A percentile compares a stretch with the other conserved stretches of the same genome.
Evolutionary conservation across 2,329 filamentous ascomycete genomes (phyloP).

Genomic region (Beauveria brongniartii): DNA sequence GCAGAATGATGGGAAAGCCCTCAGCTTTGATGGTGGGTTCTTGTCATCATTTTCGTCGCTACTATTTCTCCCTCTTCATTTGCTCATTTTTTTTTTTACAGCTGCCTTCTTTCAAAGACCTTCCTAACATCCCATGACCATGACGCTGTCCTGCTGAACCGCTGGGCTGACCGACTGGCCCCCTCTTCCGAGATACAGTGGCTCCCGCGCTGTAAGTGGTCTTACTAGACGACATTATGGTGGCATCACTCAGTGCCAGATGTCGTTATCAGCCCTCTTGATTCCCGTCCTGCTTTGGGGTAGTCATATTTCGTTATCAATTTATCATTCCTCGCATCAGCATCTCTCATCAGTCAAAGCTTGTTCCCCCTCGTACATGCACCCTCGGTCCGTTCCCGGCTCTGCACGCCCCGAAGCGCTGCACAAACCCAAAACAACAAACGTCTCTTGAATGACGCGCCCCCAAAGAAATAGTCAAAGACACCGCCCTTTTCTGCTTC

Average conservation of each 20-base stretch:
- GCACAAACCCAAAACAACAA: neutral
- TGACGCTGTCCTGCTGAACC: slow-evolving; percentile 2
- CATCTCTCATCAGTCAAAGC: neutral
- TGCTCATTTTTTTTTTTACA: too few species aligned
- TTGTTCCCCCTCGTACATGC: neutral
- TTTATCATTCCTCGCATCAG: neutral
- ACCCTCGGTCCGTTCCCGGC: neutral
- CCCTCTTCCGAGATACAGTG: neutral
- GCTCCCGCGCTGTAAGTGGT: neutral
- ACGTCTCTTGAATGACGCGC: neutral
- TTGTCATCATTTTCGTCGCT: too few species aligned
- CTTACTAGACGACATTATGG: neutral
- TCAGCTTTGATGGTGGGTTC: too few species aligned
- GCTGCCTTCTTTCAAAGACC: too few species aligned
- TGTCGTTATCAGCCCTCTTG: neutral
- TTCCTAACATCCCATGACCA: neutral
- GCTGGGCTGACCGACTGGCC: neutral
- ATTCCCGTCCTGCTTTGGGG: neutral
- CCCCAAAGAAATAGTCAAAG: too few species aligned
- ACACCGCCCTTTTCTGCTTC: neutral
- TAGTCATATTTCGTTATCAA: neutral
- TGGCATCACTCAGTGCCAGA: neutral
- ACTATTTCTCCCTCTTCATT: too few species aligned
- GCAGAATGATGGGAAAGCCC: neutral
- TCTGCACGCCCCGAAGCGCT: neutral